phyloP scores from a whole-genome alignment of 306 rosid species.

The Fragaria iinumae region DNA sequence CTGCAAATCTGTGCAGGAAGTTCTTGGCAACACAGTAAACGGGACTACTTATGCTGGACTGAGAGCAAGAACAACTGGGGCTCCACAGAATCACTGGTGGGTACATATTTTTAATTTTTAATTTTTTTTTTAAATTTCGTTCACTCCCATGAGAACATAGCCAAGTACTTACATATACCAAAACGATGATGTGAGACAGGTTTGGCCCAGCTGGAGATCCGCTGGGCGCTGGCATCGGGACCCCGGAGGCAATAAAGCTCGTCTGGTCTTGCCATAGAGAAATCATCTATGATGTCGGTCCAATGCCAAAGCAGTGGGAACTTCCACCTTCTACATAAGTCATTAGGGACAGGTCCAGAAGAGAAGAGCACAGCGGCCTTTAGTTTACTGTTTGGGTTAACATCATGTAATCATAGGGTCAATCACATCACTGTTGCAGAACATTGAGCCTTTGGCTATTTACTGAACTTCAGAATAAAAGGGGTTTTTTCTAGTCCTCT shows the following conservation, averaged over 20 bases:
- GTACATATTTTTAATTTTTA: background rate
- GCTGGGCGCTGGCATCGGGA: conserved; percentile 96
- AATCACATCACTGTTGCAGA: conserved; percentile 1
- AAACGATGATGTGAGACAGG: conserved; percentile 52
- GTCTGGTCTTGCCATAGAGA: conserved; percentile 99
- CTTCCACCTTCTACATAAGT: conserved; percentile 71
- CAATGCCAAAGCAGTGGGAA: conserved; percentile 59
- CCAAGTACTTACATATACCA: conserved; percentile 1
- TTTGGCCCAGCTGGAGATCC: conserved; percentile 99
- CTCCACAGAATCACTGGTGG: conserved; percentile 96
- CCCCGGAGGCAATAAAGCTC: conserved; percentile 96
- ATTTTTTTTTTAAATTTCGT: background rate
- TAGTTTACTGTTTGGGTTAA: conserved; percentile 10
- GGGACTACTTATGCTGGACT: conserved; percentile 95
- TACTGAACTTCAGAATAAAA: conserved; percentile 17
- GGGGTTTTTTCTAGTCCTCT: background rate
- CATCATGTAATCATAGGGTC: conserved; percentile 2
- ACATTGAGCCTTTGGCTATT: background rate
- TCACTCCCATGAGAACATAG: background rate
- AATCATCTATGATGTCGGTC: conserved; percentile 82
- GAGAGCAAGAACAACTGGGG: conserved; percentile 94
- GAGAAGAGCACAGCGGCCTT: background rate
- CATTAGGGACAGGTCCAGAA: background rate
- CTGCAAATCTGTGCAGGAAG: conserved; percentile 55
- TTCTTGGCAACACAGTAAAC: conserved; percentile 77